phyloP scores from a whole-genome alignment of 306 rosid genomes.

The Canavalia ensiformis region DNA sequence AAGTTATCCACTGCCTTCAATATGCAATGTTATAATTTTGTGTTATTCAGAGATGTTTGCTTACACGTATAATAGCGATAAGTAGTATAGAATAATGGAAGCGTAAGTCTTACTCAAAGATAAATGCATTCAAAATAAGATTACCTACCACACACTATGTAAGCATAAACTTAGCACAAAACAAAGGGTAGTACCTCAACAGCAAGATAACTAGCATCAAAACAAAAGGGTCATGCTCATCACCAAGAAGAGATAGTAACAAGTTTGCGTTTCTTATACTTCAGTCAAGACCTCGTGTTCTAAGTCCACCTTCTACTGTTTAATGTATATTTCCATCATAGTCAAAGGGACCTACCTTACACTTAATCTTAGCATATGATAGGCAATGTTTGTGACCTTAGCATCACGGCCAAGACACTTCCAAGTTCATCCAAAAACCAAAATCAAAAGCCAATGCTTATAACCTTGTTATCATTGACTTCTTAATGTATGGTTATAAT shows the following conservation, averaged over 20 bases:
- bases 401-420: background rate
- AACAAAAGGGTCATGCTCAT: background rate
- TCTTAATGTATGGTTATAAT: background rate
- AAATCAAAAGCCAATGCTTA: background rate
- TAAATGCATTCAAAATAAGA: background rate
- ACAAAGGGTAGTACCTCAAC: background rate
- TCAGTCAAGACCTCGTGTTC: slow-evolving; percentile 20
- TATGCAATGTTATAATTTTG: background rate
- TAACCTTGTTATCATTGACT: background rate
- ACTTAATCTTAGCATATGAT: background rate
- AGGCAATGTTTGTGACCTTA: background rate
- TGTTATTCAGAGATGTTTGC: background rate
- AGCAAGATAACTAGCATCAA: slow-evolving; percentile 12
- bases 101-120: slow-evolving; percentile 16
- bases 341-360: background rate
- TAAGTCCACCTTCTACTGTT: background rate
- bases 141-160: background rate
- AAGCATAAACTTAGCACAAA: background rate
- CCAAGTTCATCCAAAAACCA: background rate
- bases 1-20: background rate
- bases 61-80: background rate
- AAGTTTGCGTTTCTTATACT: slow-evolving; percentile 29
- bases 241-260: background rate
- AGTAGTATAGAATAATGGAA: background rate
- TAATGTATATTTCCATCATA: background rate